These are phyloP conservation scores for Mycena haematopus DNA, from an alignment of 768 basidiomycete species.

Conservation along the genomic window DNA sequence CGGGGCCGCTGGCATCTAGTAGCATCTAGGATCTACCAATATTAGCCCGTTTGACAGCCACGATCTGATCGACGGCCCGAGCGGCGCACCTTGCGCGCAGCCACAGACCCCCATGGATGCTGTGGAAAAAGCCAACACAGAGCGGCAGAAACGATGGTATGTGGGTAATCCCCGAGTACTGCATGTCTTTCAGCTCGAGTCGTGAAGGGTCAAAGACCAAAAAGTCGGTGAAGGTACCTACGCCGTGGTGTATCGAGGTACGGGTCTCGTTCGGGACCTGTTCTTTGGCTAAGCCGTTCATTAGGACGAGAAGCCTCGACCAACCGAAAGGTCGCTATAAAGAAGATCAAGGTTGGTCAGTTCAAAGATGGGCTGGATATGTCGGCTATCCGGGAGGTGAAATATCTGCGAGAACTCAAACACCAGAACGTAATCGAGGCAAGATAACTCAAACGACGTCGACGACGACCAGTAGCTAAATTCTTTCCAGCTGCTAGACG, in stretches of 20 bases:
- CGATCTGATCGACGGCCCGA: not conserved
- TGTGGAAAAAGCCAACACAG: constrained; percentile 79
- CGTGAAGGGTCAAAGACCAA: constrained; percentile 73
- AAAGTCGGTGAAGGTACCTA: constrained; percentile 94
- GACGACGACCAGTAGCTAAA: not conserved
- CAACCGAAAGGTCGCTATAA: constrained; percentile 90
- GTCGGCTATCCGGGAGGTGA: constrained; percentile 98
- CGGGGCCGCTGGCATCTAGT: too few relatives aligned
- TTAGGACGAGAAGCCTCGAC: constrained; percentile 78
- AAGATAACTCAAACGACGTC: constrained; percentile 25
- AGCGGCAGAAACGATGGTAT: constrained; percentile 74
- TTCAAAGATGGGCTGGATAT: constrained; percentile 99
- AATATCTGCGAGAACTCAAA: constrained; percentile 90
- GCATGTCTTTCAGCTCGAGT: constrained; percentile 14
- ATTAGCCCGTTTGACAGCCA: not conserved
- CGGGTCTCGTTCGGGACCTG: constrained; percentile 40
- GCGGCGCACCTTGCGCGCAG: not conserved
- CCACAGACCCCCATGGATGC: constrained; percentile 72
- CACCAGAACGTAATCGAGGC: constrained; percentile 97
- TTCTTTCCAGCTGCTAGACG: constrained; percentile 80
- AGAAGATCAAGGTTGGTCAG: constrained; percentile 96
- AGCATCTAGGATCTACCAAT: too few relatives aligned
- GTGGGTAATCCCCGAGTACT: constrained; percentile 19
- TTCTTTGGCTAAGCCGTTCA: constrained; percentile 25
- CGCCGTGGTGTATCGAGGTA: constrained; percentile 94